Base-by-base conservation (phyloP, 2,329 filamentous ascomycete species). In the Fusarium dlaminii region DNA sequence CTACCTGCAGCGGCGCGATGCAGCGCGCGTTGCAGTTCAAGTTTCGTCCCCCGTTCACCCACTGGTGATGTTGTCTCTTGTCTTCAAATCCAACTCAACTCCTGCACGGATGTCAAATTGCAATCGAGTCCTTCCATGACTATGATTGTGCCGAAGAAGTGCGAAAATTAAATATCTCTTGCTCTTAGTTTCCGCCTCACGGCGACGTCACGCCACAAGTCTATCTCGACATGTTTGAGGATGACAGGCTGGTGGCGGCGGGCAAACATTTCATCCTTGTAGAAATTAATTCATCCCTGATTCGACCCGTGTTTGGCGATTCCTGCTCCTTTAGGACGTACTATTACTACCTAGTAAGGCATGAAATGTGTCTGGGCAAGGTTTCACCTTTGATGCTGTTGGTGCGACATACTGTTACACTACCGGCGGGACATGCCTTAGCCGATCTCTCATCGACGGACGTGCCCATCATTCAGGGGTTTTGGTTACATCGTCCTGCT, bases 51-150 rank as follows among this genome's bases (percentile, higher is more conserved):
- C 52, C 42, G 49, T 75, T 46, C 64, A 55, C 48, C 52, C 13
- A 13, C 20, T 24, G 29, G 48, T 55, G n/a, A 63, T 54, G 39
- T 46, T 45, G 40, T 66, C 36, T 61, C 36, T 51, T 51, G 32
- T 45, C 27, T 20, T 49, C n/a, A 43, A 60, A 34, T 24, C 18
- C 27, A 54, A 30, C 40, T 49, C 36, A 54, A 30, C 52, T 49
- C 76, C 85, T 96, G 95, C 95, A 97, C 94, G 93, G 94, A 98
- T 98, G 95, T 98, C 95, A 98, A 98, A 98, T 98, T 98, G 91
- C 95, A 96, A 96, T 93, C 87, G 90, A 90, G 92, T 91, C 91
- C 83, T 83, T 82, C 83, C 85, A 91, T 98, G 94, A 92, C 94
- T 95, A 91, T 88, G 89, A 91, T 95, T 96, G 95, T 94, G 95